Percentiles rank a stretch among this genome's conserved stretches.
Conservation (phyloP, 495 filamentous ascomycete species). For the Aspergillus panamensis region DNA sequence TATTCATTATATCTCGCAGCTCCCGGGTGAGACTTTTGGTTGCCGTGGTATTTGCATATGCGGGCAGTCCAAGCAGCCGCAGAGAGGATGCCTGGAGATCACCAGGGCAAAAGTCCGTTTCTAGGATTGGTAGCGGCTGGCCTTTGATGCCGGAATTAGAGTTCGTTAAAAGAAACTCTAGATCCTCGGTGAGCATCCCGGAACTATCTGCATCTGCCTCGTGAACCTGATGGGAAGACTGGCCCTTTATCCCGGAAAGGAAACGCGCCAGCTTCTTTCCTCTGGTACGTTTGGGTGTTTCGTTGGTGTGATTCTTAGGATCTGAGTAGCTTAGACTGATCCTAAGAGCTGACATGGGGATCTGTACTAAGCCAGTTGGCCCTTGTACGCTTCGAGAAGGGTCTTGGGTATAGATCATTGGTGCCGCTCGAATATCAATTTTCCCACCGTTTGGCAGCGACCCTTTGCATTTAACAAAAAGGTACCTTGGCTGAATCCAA, state of each 20-base stretch:
- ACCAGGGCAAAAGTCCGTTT: conserved; percentile 66
- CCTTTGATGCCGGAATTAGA: not conserved
- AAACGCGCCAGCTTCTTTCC: conserved; percentile 21
- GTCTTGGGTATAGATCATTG: conserved; percentile 54
- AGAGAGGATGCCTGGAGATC: conserved; percentile 54
- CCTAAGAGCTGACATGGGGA: conserved; percentile 51
- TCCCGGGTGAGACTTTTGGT: conserved; percentile 62
- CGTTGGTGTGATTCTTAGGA: not conserved
- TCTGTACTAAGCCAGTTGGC: conserved; percentile 29
- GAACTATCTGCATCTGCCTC: conserved; percentile 6
- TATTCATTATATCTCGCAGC: conserved; percentile 55
- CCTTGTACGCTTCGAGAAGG: conserved; percentile 44
- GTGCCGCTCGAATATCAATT: conserved; percentile 21
- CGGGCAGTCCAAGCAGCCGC: conserved; percentile 57
- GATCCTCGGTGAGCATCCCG: conserved; percentile 18
- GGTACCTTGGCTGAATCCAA: conserved; percentile 90
- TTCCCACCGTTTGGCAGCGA: not conserved
- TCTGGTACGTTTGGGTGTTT: not conserved
- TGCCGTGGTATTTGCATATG: conserved; percentile 63
- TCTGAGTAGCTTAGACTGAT: conserved; percentile 25
- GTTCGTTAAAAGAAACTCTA: conserved; percentile 1
- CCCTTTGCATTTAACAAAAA: conserved; percentile 57
- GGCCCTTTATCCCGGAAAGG: conserved; percentile 4
- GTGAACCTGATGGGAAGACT: not conserved
- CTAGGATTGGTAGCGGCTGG: not conserved